Evolutionary conservation across 2,329 filamentous ascomycete species (phyloP).

Genomic region (Keithomyces neogunnii): DNA sequence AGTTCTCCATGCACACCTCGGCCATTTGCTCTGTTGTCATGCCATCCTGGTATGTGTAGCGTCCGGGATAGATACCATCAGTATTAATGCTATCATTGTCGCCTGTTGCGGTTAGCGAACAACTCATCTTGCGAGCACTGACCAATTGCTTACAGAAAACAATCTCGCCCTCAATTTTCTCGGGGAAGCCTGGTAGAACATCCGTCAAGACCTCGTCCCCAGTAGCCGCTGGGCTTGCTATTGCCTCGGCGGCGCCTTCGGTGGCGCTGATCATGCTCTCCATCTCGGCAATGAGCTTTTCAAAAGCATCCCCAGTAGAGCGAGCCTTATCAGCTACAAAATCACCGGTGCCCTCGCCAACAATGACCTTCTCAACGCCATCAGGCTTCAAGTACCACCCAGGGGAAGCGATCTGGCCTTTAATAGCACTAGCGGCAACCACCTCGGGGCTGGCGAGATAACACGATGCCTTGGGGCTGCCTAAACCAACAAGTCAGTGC

Average conservation of each 20-base stretch:
- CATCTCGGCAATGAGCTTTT: conserved; percentile 60
- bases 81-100: conserved; percentile 81
- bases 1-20: conserved; percentile 88
- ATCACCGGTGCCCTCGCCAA: conserved; percentile 62
- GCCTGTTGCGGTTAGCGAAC: conserved; percentile 16
- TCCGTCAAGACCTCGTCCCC: not conserved
- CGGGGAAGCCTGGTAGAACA: conserved; percentile 67
- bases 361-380: conserved; percentile 56
- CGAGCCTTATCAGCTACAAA: conserved; percentile 42
- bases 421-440: conserved; percentile 79
- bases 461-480: conserved; percentile 49
- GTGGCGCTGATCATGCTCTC: conserved; percentile 34
- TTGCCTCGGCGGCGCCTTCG: not conserved
- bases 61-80: conserved; percentile 85
- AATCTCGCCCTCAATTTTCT: conserved; percentile 76
- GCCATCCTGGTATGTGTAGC: conserved; percentile 87
- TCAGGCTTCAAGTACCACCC: conserved; percentile 63
- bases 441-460: conserved; percentile 75
- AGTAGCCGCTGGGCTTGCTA: not conserved
- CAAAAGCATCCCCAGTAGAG: conserved; percentile 57
- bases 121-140: too few species aligned
- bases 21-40: conserved; percentile 74
- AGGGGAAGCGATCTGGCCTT: conserved; percentile 50
- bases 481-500: not conserved
- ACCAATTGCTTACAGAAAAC: conserved; percentile 48